A percentile compares a stretch with the other conserved stretches of the same genome.
Conservation (phyloP, 805 yeast species). For the Maudiozyma saulgeensis region DNA sequence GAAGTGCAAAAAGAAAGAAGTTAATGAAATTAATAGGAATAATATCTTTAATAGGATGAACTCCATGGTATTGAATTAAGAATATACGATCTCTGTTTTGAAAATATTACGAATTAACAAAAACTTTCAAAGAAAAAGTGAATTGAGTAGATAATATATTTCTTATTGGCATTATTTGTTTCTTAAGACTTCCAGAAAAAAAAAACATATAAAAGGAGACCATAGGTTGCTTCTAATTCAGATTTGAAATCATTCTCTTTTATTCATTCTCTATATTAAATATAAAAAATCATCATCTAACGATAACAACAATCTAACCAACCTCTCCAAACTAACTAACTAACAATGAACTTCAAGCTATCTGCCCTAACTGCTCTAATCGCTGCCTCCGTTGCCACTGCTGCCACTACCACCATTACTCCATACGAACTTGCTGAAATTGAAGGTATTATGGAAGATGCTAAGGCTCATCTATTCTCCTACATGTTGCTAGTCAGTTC, state of each 20-base stretch:
- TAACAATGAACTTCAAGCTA: slow-evolving; percentile 3
- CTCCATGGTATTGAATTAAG: too few relatives aligned
- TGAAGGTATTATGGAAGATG: slow-evolving; percentile 10
- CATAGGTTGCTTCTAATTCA: neutral
- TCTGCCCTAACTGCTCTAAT: slow-evolving; percentile 2
- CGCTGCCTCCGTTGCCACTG: slow-evolving; percentile 8
- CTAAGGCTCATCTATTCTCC: slow-evolving; percentile 6
- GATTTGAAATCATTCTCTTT: neutral
- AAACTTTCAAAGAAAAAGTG: too few relatives aligned
- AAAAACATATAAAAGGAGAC: neutral
- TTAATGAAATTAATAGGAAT: too few relatives aligned
- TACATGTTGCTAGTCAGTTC: slow-evolving; percentile 5
- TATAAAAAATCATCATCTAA: neutral
- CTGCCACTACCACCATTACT: slow-evolving; percentile 7
- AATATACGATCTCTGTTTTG: too few relatives aligned
- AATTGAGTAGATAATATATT: too few relatives aligned
- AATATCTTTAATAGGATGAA: too few relatives aligned
- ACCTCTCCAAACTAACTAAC: neutral
- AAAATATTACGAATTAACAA: too few relatives aligned
- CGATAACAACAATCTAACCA: neutral
- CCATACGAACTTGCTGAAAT: slow-evolving; percentile 8
- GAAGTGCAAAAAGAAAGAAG: too few relatives aligned
- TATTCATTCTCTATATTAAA: neutral
- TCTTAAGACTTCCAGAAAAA: neutral
- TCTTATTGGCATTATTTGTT: too few relatives aligned